Evolutionary conservation across 78 protist species (phyloP).

Genomic region (Paulinella micropora): DNA sequence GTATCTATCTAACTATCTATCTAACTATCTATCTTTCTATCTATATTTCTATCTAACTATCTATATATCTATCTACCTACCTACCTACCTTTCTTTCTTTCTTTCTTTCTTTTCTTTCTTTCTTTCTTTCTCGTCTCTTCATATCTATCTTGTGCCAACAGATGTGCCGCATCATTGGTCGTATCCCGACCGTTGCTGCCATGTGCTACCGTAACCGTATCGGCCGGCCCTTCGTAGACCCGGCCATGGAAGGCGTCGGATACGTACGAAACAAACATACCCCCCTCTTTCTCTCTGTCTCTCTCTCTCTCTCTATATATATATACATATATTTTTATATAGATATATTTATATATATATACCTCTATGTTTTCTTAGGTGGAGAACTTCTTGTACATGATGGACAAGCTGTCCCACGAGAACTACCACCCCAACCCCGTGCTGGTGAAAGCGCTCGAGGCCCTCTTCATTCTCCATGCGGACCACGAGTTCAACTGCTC

Average conservation of each 20-base stretch:
- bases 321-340: background rate
- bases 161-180: background rate
- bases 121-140: too few relatives aligned
- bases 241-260: background rate
- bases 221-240: background rate
- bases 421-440: background rate
- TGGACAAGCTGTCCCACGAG: background rate
- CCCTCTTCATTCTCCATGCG: slow-evolving; percentile 52
- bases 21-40: too few relatives aligned
- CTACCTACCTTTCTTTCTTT: too few relatives aligned
- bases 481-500: slow-evolving; percentile 69
- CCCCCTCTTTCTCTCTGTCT: too few relatives aligned
- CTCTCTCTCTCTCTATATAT: too few relatives aligned
- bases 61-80: too few relatives aligned
- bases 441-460: background rate
- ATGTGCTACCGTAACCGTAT: background rate
- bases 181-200: background rate
- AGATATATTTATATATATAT: background rate
- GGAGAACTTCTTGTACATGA: background rate
- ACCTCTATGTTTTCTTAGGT: background rate
- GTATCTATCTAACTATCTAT: too few relatives aligned
- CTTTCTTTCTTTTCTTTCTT: too few relatives aligned
- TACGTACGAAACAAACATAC: too few relatives aligned
- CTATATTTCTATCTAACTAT: too few relatives aligned
- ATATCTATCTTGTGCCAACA: too few relatives aligned